Evolutionary conservation across 805 yeast species (phyloP), one percentile per base, ranked within the genome.

Genomic region (Candida ortonii): DNA sequence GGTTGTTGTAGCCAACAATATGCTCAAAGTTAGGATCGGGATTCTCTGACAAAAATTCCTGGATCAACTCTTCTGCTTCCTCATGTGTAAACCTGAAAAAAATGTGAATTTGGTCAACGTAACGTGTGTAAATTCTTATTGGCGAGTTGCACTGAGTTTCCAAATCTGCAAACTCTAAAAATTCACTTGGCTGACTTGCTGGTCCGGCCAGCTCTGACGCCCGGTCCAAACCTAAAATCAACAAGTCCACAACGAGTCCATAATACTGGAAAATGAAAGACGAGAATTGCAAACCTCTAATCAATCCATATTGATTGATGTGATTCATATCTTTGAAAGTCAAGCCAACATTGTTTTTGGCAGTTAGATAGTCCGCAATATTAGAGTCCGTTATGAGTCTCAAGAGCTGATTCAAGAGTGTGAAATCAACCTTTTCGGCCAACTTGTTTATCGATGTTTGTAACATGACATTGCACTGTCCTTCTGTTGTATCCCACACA

Each of bases 311-410:
- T 49, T 84, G 87, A 60, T 93, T 90, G 13, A 85, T 80, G 57
- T 88, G 95, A 42, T 79, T 83, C 99, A 93, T 93, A 55, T 93
- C 99, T 57, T 93, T 93, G 61, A 80, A 94, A 2, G 87, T 71
- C 14, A 93, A 51, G 15, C 77, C 72, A 14, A 89, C 78, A 51
- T 93, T 93, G 62, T 87, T 87, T 57, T 89, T 89, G 0, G 97
- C 81, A 2, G 95, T 82, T 49, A 93, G 82, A 55, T 93, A 93
- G 60, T 93, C 97, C 3, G 97, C 98, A 50, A 93, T 76, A 46
- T 83, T 84, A 1, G 95, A 82, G 52, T 93, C 98, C 46, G 88
- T 77, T 24, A 93, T 71, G 40, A 93, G 68, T 34, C 95, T 66
- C 35, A 93, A 61, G 26, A 93, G 63, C 42, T 96, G 73, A 56